Conservation (phyloP, 1,284 basidiomycete species). For the Porogramme epimiltina region DNA sequence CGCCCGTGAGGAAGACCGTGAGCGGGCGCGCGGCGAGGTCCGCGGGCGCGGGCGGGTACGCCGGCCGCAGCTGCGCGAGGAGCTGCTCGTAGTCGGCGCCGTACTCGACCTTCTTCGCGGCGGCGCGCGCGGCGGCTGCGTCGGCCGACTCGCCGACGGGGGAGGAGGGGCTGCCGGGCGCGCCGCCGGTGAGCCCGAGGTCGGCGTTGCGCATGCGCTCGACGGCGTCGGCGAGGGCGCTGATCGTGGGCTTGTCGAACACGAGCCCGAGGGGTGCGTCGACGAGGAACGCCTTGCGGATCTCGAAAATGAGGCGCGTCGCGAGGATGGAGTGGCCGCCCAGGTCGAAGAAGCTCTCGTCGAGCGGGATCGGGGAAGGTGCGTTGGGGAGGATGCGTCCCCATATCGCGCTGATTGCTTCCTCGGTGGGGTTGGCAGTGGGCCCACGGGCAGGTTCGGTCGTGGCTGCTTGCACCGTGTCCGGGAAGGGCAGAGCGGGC, state of each 20-base stretch:
- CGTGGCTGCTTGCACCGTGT: slow-evolving; percentile 79
- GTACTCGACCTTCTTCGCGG: slow-evolving; percentile 57
- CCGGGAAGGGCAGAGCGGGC: slow-evolving; percentile 97
- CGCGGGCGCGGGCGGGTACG: slow-evolving; percentile 58
- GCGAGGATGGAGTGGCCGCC: slow-evolving; percentile 99
- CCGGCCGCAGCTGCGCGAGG: slow-evolving; percentile 54
- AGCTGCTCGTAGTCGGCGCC: slow-evolving; percentile 79
- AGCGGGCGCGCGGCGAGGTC: slow-evolving; percentile 58
- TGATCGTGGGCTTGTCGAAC: slow-evolving; percentile 90
- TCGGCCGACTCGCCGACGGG: background rate
- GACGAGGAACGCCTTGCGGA: slow-evolving; percentile 91
- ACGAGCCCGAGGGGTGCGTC: slow-evolving; percentile 92
- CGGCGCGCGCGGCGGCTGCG: slow-evolving; percentile 3
- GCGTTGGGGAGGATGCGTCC: slow-evolving; percentile 80
- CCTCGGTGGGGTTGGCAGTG: slow-evolving; percentile 72
- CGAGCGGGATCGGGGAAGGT: slow-evolving; percentile 77
- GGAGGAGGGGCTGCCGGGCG: slow-evolving; percentile 25
- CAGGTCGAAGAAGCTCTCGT: slow-evolving; percentile 98
- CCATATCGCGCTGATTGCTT: slow-evolving; percentile 86
- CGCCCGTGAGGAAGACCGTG: slow-evolving; percentile 94
- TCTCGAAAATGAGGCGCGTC: slow-evolving; percentile 95
- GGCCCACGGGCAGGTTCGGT: slow-evolving; percentile 32
- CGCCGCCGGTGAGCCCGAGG: slow-evolving; percentile 67
- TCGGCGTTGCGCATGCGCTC: slow-evolving; percentile 82
- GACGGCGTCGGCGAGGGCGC: slow-evolving; percentile 79